These are phyloP conservation scores for Colletotrichum tamarilloi DNA, from an alignment of 2,329 filamentous ascomycete species.

Conservation along the genomic window DNA sequence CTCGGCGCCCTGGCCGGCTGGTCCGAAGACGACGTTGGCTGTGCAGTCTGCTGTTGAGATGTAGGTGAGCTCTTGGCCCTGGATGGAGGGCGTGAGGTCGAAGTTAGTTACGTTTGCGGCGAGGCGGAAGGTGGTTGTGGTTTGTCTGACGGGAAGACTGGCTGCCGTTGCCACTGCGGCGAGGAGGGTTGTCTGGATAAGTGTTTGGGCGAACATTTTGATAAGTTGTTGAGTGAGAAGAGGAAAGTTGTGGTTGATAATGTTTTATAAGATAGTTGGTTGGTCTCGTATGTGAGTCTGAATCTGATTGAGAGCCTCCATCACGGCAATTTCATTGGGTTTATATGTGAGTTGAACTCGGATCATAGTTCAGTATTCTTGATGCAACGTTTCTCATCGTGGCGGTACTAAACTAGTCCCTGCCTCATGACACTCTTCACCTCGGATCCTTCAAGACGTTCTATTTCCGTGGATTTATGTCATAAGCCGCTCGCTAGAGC, in stretches of 20 bases:
- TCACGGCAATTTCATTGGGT: background rate
- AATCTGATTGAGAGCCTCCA: background rate
- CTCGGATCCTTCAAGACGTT: background rate
- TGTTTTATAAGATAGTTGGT: background rate
- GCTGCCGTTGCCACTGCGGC: background rate
- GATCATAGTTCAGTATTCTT: background rate
- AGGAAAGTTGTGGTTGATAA: background rate
- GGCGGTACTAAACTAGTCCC: background rate
- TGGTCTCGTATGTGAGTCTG: background rate
- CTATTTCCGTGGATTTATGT: background rate
- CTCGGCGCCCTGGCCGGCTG: background rate
- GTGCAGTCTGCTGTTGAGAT: background rate
- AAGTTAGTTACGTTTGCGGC: constrained; percentile 7
- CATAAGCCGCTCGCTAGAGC: background rate
- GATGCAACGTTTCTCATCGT: background rate
- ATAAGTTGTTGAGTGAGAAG: background rate
- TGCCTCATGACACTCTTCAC: background rate
- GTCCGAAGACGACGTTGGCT: background rate
- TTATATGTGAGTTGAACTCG: background rate
- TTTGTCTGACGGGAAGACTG: background rate
- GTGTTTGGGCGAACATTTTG: background rate
- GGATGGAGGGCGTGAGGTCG: constrained; percentile 10
- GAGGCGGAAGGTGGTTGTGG: constrained; percentile 11
- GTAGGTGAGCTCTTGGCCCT: constrained; percentile 16
- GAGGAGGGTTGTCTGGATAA: background rate